phyloP scores from a whole-genome alignment of 768 basidiomycete species.

The Leccinum sublutescens region DNA sequence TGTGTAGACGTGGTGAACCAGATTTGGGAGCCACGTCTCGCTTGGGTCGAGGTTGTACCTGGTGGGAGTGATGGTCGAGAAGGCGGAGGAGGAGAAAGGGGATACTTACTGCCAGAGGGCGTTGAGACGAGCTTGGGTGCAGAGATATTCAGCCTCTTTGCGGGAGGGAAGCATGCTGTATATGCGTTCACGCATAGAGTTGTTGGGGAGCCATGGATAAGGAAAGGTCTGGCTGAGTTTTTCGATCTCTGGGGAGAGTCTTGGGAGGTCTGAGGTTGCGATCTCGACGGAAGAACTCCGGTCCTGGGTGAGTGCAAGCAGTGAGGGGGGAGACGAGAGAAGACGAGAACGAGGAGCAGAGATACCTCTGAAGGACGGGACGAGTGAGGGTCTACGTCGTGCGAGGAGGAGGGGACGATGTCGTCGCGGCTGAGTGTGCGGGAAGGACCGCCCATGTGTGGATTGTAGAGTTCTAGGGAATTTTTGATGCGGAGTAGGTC shows the following conservation, averaged over 20 bases:
- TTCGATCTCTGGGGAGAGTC: slow-evolving; percentile 34
- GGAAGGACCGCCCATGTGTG: slow-evolving; percentile 20
- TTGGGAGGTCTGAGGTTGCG: slow-evolving; percentile 12
- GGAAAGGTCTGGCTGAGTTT: slow-evolving; percentile 67
- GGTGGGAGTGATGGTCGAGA: slow-evolving; percentile 9
- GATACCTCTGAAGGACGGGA: slow-evolving; percentile 28
- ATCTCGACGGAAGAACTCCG: slow-evolving; percentile 26
- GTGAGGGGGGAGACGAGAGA: not conserved
- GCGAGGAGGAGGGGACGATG: slow-evolving; percentile 13
- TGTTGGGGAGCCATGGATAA: slow-evolving; percentile 65
- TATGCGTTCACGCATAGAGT: slow-evolving; percentile 61
- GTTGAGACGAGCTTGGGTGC: slow-evolving; percentile 62
- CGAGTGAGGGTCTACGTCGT: slow-evolving; percentile 9
- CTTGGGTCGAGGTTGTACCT: slow-evolving; percentile 71
- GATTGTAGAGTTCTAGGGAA: slow-evolving; percentile 59
- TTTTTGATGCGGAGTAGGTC: slow-evolving; percentile 64
- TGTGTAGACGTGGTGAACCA: slow-evolving; percentile 66
- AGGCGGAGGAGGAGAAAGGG: slow-evolving; percentile 1
- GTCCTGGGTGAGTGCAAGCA: slow-evolving; percentile 20
- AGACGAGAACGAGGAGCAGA: not conserved
- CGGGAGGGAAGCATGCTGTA: slow-evolving; percentile 60
- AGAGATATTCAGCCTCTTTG: slow-evolving; percentile 56
- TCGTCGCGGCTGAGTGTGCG: slow-evolving; percentile 6
- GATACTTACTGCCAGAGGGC: slow-evolving; percentile 71
- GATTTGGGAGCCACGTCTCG: slow-evolving; percentile 66